Evolutionary conservation across 495 filamentous ascomycete genomes (phyloP), one percentile per base, ranked within the genome.

Genomic region (Coniosporium apollinis): DNA sequence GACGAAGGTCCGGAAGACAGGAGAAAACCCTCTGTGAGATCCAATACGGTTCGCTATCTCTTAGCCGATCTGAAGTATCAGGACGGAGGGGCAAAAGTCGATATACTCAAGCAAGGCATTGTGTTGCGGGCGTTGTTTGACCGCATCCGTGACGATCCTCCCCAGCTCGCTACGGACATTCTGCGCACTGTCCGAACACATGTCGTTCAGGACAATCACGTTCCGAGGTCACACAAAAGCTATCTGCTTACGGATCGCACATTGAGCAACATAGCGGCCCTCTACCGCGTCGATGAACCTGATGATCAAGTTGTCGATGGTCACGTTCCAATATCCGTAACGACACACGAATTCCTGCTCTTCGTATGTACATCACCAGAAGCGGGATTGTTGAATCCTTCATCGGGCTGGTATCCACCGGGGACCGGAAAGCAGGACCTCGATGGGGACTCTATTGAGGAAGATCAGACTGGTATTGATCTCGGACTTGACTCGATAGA

Each of bases 361-460:
- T 58, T 68, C 25, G 65, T 85, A 4, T 91, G 82, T 56, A 82
- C 77, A 10, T 70, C 67, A 26, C 57, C 76, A 9, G 66, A 68
- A 2, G 64, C 70, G 33, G 84, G 85, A 9, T 63, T 91, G 25
- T 58, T 87, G 34, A 60, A 76, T 22, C 62, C 67, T 6, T 67
- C 79, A 36, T 64, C 65, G 17, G 81, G 79, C 16, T 76, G 76
- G 57, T 85, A 83, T 58, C 79, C 82, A 10, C 61, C 67, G n/a
- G 71, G 72, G 9, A 61, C 66, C 24, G 70, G 77, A 3, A 42
- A 43, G 22, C 30, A 40, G 11, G 42, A 50, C 6, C 41, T 48
- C 1, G 50, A 60, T 18, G 51, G 56, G 11, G 58, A 64, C 29
- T 26, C 36, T 17, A 29, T 45, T 28, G 37, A 20, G 6, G 21